Evolutionary conservation across 1,139 yeast species (phyloP), one percentile per base, ranked within the genome.

Genomic region (Taiozyma sp.): DNA sequence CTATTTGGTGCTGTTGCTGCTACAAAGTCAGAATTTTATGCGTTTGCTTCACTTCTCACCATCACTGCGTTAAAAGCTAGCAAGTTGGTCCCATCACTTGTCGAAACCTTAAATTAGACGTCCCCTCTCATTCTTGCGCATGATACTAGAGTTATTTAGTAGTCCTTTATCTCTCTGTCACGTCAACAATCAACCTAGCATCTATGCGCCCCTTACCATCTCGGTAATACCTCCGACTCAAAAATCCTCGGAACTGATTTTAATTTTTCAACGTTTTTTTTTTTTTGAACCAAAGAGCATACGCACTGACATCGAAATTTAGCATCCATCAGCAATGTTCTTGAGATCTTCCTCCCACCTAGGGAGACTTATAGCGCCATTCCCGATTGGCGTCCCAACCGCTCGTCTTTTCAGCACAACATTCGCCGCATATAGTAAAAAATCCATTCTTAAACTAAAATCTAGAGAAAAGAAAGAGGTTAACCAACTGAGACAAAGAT

Each of bases 401-500:
- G 19, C 29, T 2, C 56, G 58, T 35, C 43, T 50, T 2, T 56
- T 60, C 42, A 50, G 53, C 45, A 47, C 56, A 3, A 39, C 53
- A 1, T 40, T 48, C 2, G 32, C 35, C n/a, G 35, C 49, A 9
- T 24, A 28, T 28, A 50, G 52, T 41, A 56, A 56, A 51, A 60
- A 60, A 50, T 57, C 62, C n/a, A 54, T 55, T 28, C 45, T 60
- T 35, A 59, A 56, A 52, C 55, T 59, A 28, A 51, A 53, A 44
- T 56, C 65, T n/a, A 53, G 53, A 41, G 62, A 60, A 34, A 56
- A 55, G 42, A 59, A 54, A 50, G 63, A 62, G 46, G 49, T 58
- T 45, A 62, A 62, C 46, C 56, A 57, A 44, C 55, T 59, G 29
- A 59, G 56, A 52, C 74, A 70, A 52, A 67, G 66, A 59, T 66